A percentile compares a stretch with the other conserved stretches of the same genome.
Conservation (phyloP, 441 rosid genomes). For the Sinapis alba region DNA sequence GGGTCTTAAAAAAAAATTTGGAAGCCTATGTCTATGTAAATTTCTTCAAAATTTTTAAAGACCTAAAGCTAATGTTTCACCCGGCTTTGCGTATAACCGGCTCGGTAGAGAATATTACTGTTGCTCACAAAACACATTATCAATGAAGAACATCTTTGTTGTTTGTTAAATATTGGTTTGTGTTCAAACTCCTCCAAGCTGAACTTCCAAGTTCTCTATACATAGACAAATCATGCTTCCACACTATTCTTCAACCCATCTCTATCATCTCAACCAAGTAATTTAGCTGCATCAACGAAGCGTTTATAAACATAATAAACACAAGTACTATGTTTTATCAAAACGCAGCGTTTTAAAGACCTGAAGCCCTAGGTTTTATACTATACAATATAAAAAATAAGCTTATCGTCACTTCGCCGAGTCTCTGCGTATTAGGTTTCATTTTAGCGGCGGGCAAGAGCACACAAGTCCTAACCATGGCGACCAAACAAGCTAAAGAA, state of each 20-base stretch:
- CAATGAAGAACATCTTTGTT: conserved; percentile 6
- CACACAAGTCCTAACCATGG: not conserved
- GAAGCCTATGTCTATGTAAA: not conserved
- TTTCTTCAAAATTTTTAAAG: too few relatives aligned
- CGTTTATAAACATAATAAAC: too few relatives aligned
- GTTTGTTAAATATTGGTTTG: not conserved
- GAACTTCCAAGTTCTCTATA: too few relatives aligned
- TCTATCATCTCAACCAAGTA: too few relatives aligned
- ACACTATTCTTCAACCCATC: too few relatives aligned
- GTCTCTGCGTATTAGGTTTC: conserved; percentile 19
- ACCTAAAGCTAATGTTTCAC: too few relatives aligned
- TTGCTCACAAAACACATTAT: conserved; percentile 7
- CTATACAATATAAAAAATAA: not conserved
- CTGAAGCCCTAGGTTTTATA: conserved; percentile 4
- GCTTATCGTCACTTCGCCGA: not conserved
- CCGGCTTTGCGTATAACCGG: too few relatives aligned
- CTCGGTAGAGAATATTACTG: conserved; percentile 4
- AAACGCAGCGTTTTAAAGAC: not conserved
- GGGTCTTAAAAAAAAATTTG: too few relatives aligned
- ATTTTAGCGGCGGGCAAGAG: conserved; percentile 17
- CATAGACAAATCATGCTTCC: too few relatives aligned
- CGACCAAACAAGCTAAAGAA: not conserved
- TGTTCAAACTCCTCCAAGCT: too few relatives aligned
- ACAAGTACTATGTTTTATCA: too few relatives aligned
- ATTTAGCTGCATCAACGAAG: too few relatives aligned